Base-by-base conservation (phyloP, 441 rosid genomes). In the Pelargonium myrrhifolium region DNA sequence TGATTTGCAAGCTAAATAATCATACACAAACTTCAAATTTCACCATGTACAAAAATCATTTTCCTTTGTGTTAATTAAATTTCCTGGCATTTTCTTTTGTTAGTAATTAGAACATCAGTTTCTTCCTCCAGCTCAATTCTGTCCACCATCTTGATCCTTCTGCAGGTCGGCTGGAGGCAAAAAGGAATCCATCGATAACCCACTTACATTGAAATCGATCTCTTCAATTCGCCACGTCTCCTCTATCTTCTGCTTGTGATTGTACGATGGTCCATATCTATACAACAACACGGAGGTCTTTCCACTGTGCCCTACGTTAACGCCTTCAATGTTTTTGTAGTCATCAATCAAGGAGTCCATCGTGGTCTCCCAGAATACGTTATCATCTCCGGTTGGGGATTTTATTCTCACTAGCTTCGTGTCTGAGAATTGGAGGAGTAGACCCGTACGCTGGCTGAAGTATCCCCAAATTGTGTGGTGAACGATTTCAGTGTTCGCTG, bases 171-270 rank as follows among this genome's bases (percentile, higher is more conserved):
- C 82, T 17, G 99, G 97, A 72, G 99, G 96, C 65, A 93, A 74
- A 68, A 93, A 93, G 68, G 82, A 83, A 66, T 93, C 97, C 78
- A 65, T 75, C 10, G 87, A 86, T 79, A 91, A 69, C 18, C 97
- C 97, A 69, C 87, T 75, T 4, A 93, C 83, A 51, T 93, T 93
- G 74, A 90, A 93, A 73, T 85, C 98, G 31, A 89, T 92, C 69
- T 90, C 97, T 51, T 90, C 98, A 22, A 93, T 93, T 69, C 75
- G 75, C 97, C 98, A 93, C 6, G 80, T 79, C 78, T 93, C 98
- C 61, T 93, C 95, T n/a, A 93, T 81, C 79, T 70, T 79, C 72
- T 93, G 81, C 77, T 83, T 83, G 65, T 93, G 97, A 17, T 85
- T 85, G 37, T 72, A 81, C 0, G 83, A 75, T 24, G 77, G 86